Evolutionary conservation across 202 grass and related monocot species (phyloP), one percentile per base, ranked within the genome.

Genomic region (Zizania palustris): DNA sequence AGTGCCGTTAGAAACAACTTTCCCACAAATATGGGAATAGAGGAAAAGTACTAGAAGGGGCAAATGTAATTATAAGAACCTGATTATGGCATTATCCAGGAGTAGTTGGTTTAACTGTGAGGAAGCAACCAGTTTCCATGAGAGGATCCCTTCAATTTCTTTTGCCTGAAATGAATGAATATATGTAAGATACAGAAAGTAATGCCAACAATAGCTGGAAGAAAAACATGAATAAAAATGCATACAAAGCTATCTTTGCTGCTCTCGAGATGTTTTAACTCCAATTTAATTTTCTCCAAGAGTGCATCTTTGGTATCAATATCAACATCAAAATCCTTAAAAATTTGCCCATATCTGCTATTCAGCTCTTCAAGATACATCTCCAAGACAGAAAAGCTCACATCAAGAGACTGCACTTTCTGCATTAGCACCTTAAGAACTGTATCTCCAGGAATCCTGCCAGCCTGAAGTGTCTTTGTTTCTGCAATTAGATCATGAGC

Each of bases 341-440:
- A 99, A 18, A 99, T 99, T 75, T 89, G 87, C 15, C 96, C 83
- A 19, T 99, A 99, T 83, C 92, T 88, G 65, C 63, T 93, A 85
- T 96, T 99, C 75, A 99, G 56, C 76, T 96, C 96, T 72, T 93
- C 96, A 36, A 99, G 83, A 72, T 96, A 99, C 60, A 75, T 77
- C 73, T 99, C 96, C 85, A 99, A 82, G 75, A 99, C 85, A 81
- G 96, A 93, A 77, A 99, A 99, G 63, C 85, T 99, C 67, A 91
- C 66, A 93, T 99, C 96, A 91, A 99, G 92, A 65, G 87, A 88
- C 22, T 99, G 96, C 63, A 99, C 92, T 69, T 99, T 99, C 75
- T 93, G 85, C 92, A 99, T 93, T 82, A 99, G 65, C 49, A 99
- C 79, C 84, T 99, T 99, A 71, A 99, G 85, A 75, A 92, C 92